Percentiles rank a stretch among this genome's conserved stretches.
phyloP scores from a whole-genome alignment of 169 alveolate genomes.

The Plasmodium malariae region DNA sequence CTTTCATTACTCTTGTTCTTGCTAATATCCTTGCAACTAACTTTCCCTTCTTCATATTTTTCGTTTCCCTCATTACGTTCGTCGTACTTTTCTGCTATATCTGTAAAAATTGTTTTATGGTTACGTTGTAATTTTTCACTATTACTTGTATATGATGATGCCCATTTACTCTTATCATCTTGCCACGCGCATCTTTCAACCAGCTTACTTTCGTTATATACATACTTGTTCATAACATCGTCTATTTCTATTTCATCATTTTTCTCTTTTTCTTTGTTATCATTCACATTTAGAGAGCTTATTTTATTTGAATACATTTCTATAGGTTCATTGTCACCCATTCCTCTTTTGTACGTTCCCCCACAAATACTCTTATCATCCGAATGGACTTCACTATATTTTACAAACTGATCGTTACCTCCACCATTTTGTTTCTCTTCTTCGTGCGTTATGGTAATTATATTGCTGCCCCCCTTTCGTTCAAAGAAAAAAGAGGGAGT shows the following conservation, averaged over 20 bases:
- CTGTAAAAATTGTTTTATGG: too few species aligned
- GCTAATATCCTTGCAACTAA: background rate
- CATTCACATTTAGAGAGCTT: background rate
- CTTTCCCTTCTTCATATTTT: background rate
- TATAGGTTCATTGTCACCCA: background rate
- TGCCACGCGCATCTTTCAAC: too few species aligned
- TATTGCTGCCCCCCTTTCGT: too few species aligned
- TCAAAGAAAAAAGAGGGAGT: too few species aligned
- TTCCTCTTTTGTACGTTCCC: background rate
- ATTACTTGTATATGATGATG: too few species aligned
- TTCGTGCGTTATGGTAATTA: background rate
- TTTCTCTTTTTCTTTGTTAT: background rate
- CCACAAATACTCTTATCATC: background rate
- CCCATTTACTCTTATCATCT: too few species aligned
- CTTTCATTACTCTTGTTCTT: background rate
- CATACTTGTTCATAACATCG: background rate
- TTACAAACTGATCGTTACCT: background rate
- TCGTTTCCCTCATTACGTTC: background rate
- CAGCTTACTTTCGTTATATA: conserved; percentile 10
- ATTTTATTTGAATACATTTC: background rate
- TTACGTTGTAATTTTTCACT: too few species aligned
- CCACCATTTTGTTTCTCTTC: background rate
- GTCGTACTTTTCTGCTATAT: background rate
- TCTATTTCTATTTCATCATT: conserved; percentile 1
- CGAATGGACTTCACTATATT: background rate